phyloP scores from a whole-genome alignment of 441 rosid species.

The Populus hybrid region DNA sequence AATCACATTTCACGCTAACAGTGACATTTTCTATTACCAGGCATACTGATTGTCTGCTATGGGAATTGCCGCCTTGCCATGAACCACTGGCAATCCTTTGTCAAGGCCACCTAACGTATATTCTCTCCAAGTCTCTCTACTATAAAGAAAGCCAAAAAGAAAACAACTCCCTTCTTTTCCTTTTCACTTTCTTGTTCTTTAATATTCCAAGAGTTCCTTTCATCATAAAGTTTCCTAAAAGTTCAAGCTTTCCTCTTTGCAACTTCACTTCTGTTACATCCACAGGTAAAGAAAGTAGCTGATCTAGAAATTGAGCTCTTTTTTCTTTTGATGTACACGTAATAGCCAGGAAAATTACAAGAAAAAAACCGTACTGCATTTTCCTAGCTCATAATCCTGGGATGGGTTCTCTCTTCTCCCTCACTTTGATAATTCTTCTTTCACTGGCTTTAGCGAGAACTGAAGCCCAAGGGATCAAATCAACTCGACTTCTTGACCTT shows the following conservation, averaged over 20 bases:
- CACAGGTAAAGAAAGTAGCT: conserved; percentile 11
- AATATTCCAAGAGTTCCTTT: conserved; percentile 29
- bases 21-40: not conserved
- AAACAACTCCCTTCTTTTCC: conserved; percentile 3
- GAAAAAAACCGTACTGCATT: not conserved
- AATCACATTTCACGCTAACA: not conserved
- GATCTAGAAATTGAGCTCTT: conserved; percentile 7
- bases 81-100: not conserved
- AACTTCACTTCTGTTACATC: conserved; percentile 26
- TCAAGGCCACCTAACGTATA: conserved; percentile 4
- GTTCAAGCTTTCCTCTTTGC: conserved; percentile 31
- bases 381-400: conserved; percentile 23
- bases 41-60: not conserved
- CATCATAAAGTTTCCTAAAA: conserved; percentile 17
- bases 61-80: not conserved
- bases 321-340: not conserved
- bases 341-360: conserved; percentile 4
- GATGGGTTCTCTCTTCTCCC: conserved; percentile 51
- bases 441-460: conserved; percentile 29
- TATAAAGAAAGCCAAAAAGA: conserved; percentile 9
- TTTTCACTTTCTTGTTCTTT: conserved; percentile 28
- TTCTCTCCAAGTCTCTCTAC: conserved; percentile 1
- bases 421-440: conserved; percentile 38
- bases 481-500: conserved; percentile 60
- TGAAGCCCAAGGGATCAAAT: conserved; percentile 45